Conservation (phyloP, 768 basidiomycete species). For the Termitomyces sp. region DNA sequence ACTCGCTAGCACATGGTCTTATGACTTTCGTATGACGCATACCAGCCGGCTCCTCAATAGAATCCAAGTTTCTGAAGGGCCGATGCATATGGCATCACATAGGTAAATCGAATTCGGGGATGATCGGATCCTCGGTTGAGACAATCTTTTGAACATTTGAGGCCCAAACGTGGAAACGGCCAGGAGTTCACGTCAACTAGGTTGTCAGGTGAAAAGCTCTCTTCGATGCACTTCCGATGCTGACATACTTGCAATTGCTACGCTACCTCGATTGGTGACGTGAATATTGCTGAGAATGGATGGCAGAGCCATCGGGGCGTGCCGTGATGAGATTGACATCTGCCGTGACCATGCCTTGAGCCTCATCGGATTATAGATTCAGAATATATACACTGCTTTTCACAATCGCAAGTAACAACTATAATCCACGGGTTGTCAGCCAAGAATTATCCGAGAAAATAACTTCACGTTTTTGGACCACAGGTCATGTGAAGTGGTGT, state of each 20-base stretch:
- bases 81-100: too few relatives aligned
- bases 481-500: constrained; percentile 9
- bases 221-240: not conserved
- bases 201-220: not conserved
- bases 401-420: not conserved
- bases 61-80: not conserved
- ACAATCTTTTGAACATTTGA: not conserved
- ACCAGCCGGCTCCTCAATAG: not conserved
- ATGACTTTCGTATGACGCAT: not conserved
- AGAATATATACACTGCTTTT: too few relatives aligned
- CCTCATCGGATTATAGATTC: too few relatives aligned
- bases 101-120: not conserved
- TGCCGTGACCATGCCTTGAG: too few relatives aligned
- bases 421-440: not conserved
- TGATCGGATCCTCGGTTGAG: not conserved
- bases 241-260: too few relatives aligned
- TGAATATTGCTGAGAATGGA: too few relatives aligned
- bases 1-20: not conserved
- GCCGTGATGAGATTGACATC: not conserved
- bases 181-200: not conserved
- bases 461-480: constrained; percentile 12
- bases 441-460: not conserved
- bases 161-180: not conserved
- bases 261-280: too few relatives aligned
- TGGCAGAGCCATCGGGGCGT: not conserved